These are phyloP conservation scores for Sclerotinia trifoliorum DNA, from an alignment of 2,329 filamentous ascomycete species.

Conservation along the genomic window DNA sequence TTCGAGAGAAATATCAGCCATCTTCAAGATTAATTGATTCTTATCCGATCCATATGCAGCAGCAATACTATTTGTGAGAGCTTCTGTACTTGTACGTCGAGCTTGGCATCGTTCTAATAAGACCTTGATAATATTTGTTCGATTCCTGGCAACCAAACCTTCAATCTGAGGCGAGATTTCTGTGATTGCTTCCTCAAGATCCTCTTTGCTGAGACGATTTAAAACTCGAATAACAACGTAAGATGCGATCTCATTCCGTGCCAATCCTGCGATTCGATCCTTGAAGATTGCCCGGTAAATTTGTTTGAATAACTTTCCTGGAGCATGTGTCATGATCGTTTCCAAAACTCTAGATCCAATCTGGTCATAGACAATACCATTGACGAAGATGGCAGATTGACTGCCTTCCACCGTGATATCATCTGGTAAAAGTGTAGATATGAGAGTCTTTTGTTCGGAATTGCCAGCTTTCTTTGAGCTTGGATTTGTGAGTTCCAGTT, in stretches of 20 bases:
- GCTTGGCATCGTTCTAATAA: constrained; percentile 80
- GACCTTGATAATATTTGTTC: constrained; percentile 76
- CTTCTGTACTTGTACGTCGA: constrained; percentile 56
- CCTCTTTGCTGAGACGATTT: constrained; percentile 81
- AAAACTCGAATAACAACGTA: constrained; percentile 84
- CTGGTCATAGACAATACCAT: constrained; percentile 82
- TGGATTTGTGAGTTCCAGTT: constrained; percentile 77
- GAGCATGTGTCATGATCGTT: constrained; percentile 74
- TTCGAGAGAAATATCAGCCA: constrained; percentile 57
- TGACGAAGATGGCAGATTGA: constrained; percentile 77
- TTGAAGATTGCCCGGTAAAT: constrained; percentile 79
- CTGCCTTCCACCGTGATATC: constrained; percentile 71
- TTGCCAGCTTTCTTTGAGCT: constrained; percentile 63
- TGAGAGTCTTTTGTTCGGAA: constrained; percentile 53
- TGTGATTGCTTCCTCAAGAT: constrained; percentile 70
- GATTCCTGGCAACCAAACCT: constrained; percentile 69
- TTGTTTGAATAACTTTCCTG: constrained; percentile 87
- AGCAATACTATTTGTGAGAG: constrained; percentile 53
- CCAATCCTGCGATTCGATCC: constrained; percentile 73
- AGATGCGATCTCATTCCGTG: constrained; percentile 85
- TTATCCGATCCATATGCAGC: constrained; percentile 56
- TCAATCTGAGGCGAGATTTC: constrained; percentile 71
- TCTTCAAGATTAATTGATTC: constrained; percentile 53
- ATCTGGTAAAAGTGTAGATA: constrained; percentile 76
- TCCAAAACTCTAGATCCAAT: constrained; percentile 90